These are phyloP conservation scores for Mrakia blollopis DNA, from an alignment of 768 basidiomycete species.

Conservation along the genomic window DNA sequence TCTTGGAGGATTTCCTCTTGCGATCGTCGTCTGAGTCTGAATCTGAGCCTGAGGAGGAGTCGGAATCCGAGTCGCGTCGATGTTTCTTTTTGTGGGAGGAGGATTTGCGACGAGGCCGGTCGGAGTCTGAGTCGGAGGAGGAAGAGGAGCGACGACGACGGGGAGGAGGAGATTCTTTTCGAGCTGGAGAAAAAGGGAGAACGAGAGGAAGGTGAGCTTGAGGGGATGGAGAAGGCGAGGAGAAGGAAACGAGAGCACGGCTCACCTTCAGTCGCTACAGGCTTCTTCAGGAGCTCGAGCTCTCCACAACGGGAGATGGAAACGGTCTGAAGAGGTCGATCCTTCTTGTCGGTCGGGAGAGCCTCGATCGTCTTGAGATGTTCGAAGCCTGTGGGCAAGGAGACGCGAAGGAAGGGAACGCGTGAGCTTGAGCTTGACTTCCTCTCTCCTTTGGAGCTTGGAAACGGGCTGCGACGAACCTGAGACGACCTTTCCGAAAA, in stretches of 20 bases:
- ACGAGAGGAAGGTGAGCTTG: background rate
- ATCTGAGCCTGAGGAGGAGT: background rate
- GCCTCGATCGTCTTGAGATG: conserved; percentile 57
- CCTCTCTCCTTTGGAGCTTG: background rate
- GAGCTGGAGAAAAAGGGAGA: background rate
- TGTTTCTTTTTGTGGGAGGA: conserved; percentile 9
- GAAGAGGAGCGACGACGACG: conserved; percentile 22
- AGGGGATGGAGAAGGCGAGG: background rate
- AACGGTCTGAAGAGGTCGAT: conserved; percentile 64
- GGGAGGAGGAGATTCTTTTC: conserved; percentile 7
- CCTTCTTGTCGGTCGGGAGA: conserved; percentile 67
- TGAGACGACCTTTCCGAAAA: conserved; percentile 32
- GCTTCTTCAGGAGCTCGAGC: conserved; percentile 60
- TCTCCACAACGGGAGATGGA: conserved; percentile 75
- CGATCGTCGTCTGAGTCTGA: conserved; percentile 12
- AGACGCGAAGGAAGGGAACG: background rate
- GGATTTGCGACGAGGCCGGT: conserved; percentile 11
- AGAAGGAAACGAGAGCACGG: background rate
- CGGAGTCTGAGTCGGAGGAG: conserved; percentile 16
- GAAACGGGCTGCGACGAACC: background rate
- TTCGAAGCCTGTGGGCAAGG: conserved; percentile 41
- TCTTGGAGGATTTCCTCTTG: conserved; percentile 5
- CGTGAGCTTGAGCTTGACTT: background rate
- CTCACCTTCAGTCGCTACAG: conserved; percentile 23
- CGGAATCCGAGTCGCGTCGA: conserved; percentile 21